Evolutionary conservation across 169 alveolate genomes (phyloP), one percentile per base, ranked within the genome.

Genomic region (Eimeria mitis): DNA sequence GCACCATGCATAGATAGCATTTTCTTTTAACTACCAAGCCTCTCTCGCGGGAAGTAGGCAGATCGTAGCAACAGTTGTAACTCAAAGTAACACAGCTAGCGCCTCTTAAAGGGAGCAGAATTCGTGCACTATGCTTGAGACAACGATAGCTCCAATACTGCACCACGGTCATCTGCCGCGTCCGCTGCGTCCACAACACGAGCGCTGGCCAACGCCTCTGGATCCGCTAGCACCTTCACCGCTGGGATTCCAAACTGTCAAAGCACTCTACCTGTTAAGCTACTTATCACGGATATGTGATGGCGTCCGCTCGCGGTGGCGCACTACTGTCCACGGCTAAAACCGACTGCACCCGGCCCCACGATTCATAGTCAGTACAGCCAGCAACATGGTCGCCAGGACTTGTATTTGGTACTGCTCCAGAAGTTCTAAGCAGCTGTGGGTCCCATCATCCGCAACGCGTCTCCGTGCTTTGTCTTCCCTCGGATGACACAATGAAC

Each of bases 221-320:
- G 78, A 47, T 83, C 76, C 90, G 34, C 71, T 34, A 59, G 94
- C 83, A 34, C 42, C 68, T 87, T 87, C 83, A 40, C 70, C 84
- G 65, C 81, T 44, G 83, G 83, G 54, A 42, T 42, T 87, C 94
- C 79, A 42, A 44, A 87, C 79, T 87, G 94, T 83, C 94, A 87
- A 47, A 65, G 81, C 81, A 65, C 94, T 87, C 94, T 63, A 87
- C 94, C 94, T 87, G 94, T 87, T 52, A 65, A 87, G 94, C 94
- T 87, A 87, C 83, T 61, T 65, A n/a, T 37, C 65, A 87, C 76
- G 94, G 34, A 21, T 87, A 44, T 87, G 94, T 87, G 61, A 75
- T 61, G 88, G 65, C 90, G 75, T 83, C 76, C 59, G 76, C 70
- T 23, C 61, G 21, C 75, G 56, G 54, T 83, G 71, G 73, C 54